Evolutionary conservation across 495 filamentous ascomycete genomes (phyloP).

Genomic region (Podospora pseudoanserina): DNA sequence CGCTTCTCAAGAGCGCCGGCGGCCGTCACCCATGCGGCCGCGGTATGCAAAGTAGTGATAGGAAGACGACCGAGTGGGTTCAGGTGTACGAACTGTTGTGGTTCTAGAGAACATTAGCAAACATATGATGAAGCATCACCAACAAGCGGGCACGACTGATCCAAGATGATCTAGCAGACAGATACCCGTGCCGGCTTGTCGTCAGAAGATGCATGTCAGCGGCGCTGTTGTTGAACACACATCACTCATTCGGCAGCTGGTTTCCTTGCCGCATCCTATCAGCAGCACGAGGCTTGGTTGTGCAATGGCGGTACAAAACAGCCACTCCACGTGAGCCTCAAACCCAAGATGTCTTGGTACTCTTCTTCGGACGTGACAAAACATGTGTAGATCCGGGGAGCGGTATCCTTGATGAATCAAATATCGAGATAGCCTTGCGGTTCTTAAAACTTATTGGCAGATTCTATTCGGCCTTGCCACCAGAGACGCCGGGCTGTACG

Average conservation of each 20-base stretch:
- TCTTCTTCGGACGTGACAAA: background rate
- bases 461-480: background rate
- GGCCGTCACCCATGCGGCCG: constrained; percentile 7
- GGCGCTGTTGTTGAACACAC: constrained; percentile 6
- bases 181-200: background rate
- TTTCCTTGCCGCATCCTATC: background rate
- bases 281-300: background rate
- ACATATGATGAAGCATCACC: background rate
- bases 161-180: background rate
- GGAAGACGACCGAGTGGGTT: background rate
- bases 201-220: constrained; percentile 5
- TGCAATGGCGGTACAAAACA: background rate
- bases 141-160: background rate
- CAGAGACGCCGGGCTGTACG: background rate
- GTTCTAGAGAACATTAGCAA: background rate
- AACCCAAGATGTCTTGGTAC: background rate
- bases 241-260: background rate
- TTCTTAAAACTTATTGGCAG: background rate
- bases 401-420: background rate
- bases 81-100: background rate
- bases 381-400: background rate
- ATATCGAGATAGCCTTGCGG: background rate
- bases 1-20: background rate
- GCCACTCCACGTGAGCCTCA: constrained; percentile 1
- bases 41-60: background rate